A percentile compares a stretch with the other conserved stretches of the same genome.
Evolutionary conservation across 2,329 filamentous ascomycete genomes (phyloP).

Genomic region (Penicillium sp.): DNA sequence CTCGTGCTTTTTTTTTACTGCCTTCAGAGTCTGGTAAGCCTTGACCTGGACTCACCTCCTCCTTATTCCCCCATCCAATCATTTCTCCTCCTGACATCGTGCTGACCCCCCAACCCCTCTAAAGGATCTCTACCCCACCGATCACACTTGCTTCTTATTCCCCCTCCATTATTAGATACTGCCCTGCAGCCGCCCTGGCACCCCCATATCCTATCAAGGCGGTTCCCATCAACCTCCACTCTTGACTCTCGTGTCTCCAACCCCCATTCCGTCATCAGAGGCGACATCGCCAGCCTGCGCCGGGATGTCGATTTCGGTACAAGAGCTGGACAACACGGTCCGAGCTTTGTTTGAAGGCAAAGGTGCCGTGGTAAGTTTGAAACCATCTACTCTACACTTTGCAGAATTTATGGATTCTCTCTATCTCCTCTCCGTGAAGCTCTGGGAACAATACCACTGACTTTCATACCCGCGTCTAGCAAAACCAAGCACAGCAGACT

Average conservation of each 20-base stretch:
- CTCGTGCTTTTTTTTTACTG: not conserved
- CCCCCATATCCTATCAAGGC: constrained; percentile 13
- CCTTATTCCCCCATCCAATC: not conserved
- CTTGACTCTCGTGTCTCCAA: constrained; percentile 15
- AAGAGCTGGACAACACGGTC: constrained; percentile 94
- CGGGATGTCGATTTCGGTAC: constrained; percentile 69
- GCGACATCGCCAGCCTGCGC: constrained; percentile 33
- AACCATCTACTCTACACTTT: not conserved
- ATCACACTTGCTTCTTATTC: constrained; percentile 8
- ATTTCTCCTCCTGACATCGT: constrained; percentile 9
- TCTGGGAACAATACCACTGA: constrained; percentile 11
- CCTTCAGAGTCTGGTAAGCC: constrained; percentile 2
- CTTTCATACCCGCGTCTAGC: constrained; percentile 54
- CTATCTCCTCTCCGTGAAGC: not conserved
- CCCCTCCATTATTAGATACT: constrained; percentile 6
- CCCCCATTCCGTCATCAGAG: constrained; percentile 22
- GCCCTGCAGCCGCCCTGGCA: constrained; percentile 15
- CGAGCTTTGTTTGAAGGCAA: constrained; percentile 96
- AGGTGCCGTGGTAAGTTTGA: constrained; percentile 74
- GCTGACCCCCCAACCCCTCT: constrained; percentile 18
- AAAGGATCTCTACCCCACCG: constrained; percentile 28
- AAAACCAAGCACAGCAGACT: constrained; percentile 92
- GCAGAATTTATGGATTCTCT: not conserved
- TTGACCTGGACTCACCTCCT: not conserved
- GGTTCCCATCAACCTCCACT: constrained; percentile 4